phyloP scores from a whole-genome alignment of 192 early-diverging fungal genomes.

The Helicostylum pulchrum region DNA sequence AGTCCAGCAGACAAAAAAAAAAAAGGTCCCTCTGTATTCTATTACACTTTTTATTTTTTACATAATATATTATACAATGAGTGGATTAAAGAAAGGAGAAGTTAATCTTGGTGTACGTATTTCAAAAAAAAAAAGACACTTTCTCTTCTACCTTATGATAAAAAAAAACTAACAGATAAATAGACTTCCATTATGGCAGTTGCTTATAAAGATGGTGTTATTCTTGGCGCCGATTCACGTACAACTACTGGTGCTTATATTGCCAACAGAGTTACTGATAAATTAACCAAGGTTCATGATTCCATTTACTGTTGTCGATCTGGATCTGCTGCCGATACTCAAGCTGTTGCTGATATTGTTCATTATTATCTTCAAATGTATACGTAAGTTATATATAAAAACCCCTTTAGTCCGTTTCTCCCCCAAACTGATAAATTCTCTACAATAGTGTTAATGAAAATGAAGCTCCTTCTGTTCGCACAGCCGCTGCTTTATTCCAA shows the following conservation, averaged over 20 bases:
- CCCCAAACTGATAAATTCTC: constrained; percentile 2
- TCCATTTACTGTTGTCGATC: constrained; percentile 96
- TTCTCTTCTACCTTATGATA: neutral
- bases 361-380: constrained; percentile 95
- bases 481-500: constrained; percentile 89
- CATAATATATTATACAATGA: constrained; percentile 18
- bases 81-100: constrained; percentile 86
- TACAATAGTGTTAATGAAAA: constrained; percentile 73
- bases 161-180: neutral
- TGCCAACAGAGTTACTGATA: constrained; percentile 97
- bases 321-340: constrained; percentile 98
- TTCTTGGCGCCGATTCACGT: constrained; percentile 96
- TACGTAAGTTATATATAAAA: constrained; percentile 49
- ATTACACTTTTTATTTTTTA: neutral
- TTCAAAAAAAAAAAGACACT: neutral
- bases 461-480: constrained; percentile 78
- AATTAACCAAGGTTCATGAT: constrained; percentile 94
- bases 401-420: neutral
- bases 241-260: constrained; percentile 96
- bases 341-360: constrained; percentile 97
- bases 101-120: constrained; percentile 86
- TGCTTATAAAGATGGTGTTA: constrained; percentile 84
- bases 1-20: neutral
- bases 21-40: neutral
- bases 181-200: constrained; percentile 99